Percentiles rank a stretch among this genome's conserved stretches.
Conservation (phyloP, 495 filamentous ascomycete species). For the Bombardia bombarda region DNA sequence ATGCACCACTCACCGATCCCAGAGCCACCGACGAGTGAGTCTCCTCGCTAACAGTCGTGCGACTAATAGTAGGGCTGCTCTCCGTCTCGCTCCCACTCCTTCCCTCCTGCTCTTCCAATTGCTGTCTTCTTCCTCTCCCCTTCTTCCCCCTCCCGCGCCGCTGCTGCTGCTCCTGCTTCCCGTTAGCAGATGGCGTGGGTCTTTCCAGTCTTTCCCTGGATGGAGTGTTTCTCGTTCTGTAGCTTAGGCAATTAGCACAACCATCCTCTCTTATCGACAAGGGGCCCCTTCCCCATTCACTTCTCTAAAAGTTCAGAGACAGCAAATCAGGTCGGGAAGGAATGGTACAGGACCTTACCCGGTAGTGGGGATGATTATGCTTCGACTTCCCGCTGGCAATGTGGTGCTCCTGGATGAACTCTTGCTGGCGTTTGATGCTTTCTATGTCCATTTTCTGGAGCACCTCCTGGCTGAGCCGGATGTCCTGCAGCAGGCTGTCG, state of each 20-base stretch:
- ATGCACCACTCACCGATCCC: too few species aligned
- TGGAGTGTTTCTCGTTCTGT: slow-evolving; percentile 66
- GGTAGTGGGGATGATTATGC: slow-evolving; percentile 57
- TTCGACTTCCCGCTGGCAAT: slow-evolving; percentile 47
- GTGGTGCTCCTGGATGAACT: slow-evolving; percentile 53
- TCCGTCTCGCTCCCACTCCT: too few species aligned
- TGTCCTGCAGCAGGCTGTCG: slow-evolving; percentile 62
- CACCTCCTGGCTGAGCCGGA: slow-evolving; percentile 59
- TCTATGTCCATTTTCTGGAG: slow-evolving; percentile 67
- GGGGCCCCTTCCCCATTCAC: neutral
- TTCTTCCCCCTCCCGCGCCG: too few species aligned
- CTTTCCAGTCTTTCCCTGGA: slow-evolving; percentile 86
- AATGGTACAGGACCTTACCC: slow-evolving; percentile 24
- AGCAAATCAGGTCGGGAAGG: neutral
- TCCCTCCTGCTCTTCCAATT: too few species aligned
- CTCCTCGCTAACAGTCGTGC: too few species aligned
- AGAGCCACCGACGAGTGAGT: too few species aligned
- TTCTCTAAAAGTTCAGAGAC: neutral
- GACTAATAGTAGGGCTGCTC: too few species aligned
- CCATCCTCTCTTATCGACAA: too few species aligned
- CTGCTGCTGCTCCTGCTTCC: neutral
- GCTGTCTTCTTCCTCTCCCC: too few species aligned
- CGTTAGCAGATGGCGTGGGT: slow-evolving; percentile 50
- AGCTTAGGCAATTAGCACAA: slow-evolving; percentile 12
- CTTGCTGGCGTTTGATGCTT: slow-evolving; percentile 54